phyloP scores from a whole-genome alignment of 345 rosid genomes.

The Salix dunnii region DNA sequence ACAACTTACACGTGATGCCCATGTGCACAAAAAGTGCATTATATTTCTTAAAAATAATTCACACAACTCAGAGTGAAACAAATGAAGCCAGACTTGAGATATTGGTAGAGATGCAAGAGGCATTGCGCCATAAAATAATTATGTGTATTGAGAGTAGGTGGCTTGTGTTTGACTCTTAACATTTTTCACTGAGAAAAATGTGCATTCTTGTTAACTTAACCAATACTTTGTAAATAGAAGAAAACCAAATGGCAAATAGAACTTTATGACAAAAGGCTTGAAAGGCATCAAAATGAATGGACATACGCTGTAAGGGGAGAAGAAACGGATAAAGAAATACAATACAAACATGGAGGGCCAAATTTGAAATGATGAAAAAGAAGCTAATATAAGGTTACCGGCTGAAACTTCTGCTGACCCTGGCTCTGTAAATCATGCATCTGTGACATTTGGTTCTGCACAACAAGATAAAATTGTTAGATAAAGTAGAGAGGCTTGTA shows the following conservation, averaged over 20 bases:
- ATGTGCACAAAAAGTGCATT: background rate
- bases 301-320: background rate
- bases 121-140: background rate
- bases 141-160: background rate
- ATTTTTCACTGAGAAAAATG: background rate
- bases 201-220: background rate
- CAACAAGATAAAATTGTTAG: background rate
- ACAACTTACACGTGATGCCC: background rate
- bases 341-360: background rate
- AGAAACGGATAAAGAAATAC: background rate
- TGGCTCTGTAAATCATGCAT: constrained; percentile 73
- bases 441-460: constrained; percentile 55
- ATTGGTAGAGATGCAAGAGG: background rate
- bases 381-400: constrained; percentile 35
- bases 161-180: background rate
- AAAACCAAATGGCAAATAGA: background rate
- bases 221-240: background rate
- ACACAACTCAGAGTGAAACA: background rate
- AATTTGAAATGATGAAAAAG: background rate
- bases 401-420: constrained; percentile 68
- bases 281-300: background rate
- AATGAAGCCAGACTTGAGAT: background rate
- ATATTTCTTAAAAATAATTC: too few relatives aligned
- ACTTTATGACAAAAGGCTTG: background rate
- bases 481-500: background rate